Conservation (phyloP, 2,329 filamentous ascomycete species). For the Setomelanomma holmii region DNA sequence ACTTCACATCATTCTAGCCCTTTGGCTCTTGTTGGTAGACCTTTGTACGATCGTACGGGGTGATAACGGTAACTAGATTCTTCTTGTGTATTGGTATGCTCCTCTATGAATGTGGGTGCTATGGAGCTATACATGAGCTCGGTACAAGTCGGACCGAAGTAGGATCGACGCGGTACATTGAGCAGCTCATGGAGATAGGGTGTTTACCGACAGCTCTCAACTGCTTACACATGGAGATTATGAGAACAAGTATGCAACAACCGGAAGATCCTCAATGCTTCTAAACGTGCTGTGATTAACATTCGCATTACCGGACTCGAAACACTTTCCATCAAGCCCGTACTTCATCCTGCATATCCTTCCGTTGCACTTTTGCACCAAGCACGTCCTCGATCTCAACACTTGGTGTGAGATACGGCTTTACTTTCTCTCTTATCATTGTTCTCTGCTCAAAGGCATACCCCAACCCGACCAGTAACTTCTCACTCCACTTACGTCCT, state of each 20-base stretch:
- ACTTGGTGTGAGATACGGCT: slow-evolving; percentile 58
- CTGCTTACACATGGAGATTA: no score
- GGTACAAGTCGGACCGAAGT: background rate
- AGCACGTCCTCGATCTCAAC: slow-evolving; percentile 58
- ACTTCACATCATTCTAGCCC: no score
- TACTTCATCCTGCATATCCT: no score
- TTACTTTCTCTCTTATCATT: slow-evolving; percentile 54
- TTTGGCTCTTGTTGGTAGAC: background rate
- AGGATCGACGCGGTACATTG: slow-evolving; percentile 1
- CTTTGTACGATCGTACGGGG: background rate
- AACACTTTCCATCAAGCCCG: no score
- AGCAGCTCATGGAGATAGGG: background rate
- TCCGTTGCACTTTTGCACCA: no score
- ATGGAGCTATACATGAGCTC: slow-evolving; percentile 4
- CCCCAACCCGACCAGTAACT: slow-evolving; percentile 67
- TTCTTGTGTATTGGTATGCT: background rate
- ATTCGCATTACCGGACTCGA: no score
- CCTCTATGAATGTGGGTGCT: slow-evolving; percentile 3
- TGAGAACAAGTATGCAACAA: no score
- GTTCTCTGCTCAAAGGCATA: slow-evolving; percentile 73
- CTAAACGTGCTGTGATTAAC: no score
- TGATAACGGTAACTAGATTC: background rate
- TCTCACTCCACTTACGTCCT: slow-evolving; percentile 67
- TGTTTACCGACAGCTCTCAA: no score
- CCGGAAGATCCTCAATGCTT: no score